Percentiles rank a stretch among this genome's conserved stretches.
phyloP scores from a whole-genome alignment of 2,329 filamentous ascomycete genomes.

The Monosporascus ibericus region DNA sequence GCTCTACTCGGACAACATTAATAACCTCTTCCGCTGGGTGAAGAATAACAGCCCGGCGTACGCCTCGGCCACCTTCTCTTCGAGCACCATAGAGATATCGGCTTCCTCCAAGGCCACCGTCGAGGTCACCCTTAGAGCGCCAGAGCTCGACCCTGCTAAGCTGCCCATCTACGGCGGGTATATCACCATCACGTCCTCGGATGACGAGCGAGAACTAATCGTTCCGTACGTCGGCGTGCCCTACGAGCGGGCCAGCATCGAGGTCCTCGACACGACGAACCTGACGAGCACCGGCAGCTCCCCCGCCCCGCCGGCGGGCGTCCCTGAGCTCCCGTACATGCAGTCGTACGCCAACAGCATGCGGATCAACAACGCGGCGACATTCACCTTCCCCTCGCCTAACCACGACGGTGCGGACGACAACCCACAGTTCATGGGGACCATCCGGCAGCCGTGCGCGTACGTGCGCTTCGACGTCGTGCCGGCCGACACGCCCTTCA shows the following conservation, averaged over 20 bases:
- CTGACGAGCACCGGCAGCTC: background rate
- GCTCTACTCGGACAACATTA: background rate
- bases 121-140: constrained; percentile 7
- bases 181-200: constrained; percentile 4
- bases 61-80: constrained; percentile 7
- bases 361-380: background rate
- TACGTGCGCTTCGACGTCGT: background rate
- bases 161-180: constrained; percentile 17
- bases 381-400: constrained; percentile 1
- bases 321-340: background rate
- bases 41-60: constrained; percentile 8
- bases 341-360: background rate
- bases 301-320: background rate
- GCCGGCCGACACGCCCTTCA: background rate
- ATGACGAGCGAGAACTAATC: background rate
- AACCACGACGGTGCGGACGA: background rate
- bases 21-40: constrained; percentile 1
- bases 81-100: constrained; percentile 6
- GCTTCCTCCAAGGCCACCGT: constrained; percentile 5
- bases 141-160: constrained; percentile 7
- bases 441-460: background rate
- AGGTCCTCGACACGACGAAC: background rate
- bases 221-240: constrained; percentile 2
- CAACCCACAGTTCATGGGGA: background rate
- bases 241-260: background rate